Evolutionary conservation across 2,329 filamentous ascomycete species (phyloP).

Genomic region (Coniochaeta hoffmannii): DNA sequence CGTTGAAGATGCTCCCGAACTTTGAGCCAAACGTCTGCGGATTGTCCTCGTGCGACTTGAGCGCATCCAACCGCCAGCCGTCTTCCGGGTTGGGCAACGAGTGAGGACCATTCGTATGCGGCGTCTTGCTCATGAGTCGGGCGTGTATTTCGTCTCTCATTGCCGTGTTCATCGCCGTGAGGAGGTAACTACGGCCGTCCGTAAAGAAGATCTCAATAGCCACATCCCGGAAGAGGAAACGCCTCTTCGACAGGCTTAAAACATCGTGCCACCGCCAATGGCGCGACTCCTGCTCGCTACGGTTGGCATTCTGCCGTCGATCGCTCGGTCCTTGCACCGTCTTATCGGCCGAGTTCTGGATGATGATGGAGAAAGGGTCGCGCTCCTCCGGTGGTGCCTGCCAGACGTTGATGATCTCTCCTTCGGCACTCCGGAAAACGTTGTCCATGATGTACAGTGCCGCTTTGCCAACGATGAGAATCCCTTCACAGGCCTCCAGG

Average conservation of each 20-base stretch:
- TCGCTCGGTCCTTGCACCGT: slow-evolving; percentile 13
- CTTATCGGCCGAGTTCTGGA: slow-evolving; percentile 56
- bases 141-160: slow-evolving; percentile 74
- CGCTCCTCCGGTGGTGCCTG: slow-evolving; percentile 88
- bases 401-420: slow-evolving; percentile 94
- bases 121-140: slow-evolving; percentile 70
- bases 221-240: slow-evolving; percentile 92
- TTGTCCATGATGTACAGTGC: slow-evolving; percentile 92
- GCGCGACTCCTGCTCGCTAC: slow-evolving; percentile 69
- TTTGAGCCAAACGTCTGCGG: slow-evolving; percentile 69
- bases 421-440: slow-evolving; percentile 89
- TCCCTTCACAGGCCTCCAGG: slow-evolving; percentile 85
- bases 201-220: slow-evolving; percentile 97
- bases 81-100: slow-evolving; percentile 74
- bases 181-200: slow-evolving; percentile 87
- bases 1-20: slow-evolving; percentile 86
- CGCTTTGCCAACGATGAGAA: slow-evolving; percentile 88
- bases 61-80: slow-evolving; percentile 81
- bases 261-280: slow-evolving; percentile 94
- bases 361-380: slow-evolving; percentile 91
- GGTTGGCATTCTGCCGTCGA: slow-evolving; percentile 43
- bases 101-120: slow-evolving; percentile 65
- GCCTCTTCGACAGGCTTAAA: slow-evolving; percentile 89
- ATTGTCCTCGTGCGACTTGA: slow-evolving; percentile 58
- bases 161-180: slow-evolving; percentile 71